These are phyloP conservation scores for Rhytidiadelphus loreus DNA, from an alignment of 225 moss, liverwort and hornwort genomes.

Conservation along the genomic window DNA sequence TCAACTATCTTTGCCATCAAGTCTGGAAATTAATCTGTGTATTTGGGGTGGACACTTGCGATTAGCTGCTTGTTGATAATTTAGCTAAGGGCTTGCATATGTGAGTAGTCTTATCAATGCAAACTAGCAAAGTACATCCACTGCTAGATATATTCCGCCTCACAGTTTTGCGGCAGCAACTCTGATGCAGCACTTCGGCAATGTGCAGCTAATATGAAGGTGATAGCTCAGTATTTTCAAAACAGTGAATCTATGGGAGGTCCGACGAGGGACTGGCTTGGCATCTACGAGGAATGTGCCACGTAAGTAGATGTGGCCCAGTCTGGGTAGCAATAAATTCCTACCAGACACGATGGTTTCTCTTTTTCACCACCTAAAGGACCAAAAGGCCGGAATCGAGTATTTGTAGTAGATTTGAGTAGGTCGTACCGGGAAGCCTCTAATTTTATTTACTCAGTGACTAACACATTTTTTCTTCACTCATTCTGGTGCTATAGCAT, in stretches of 20 bases:
- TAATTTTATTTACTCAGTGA: background rate
- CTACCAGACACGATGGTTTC: background rate
- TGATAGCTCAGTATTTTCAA: constrained; percentile 91
- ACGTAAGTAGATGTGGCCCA: constrained; percentile 44
- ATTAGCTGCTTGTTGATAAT: background rate
- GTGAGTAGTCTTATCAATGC: background rate
- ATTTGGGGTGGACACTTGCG: background rate
- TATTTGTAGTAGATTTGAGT: background rate
- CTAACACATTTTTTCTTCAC: background rate
- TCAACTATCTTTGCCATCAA: background rate
- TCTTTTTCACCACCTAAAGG: background rate
- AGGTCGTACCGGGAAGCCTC: background rate
- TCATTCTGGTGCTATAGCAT: background rate
- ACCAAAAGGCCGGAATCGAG: background rate
- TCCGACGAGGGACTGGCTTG: constrained; percentile 86
- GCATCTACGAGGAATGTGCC: constrained; percentile 85
- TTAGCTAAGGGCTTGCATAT: background rate
- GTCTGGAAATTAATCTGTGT: background rate
- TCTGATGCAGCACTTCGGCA: background rate
- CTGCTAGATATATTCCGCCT: background rate
- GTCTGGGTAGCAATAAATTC: background rate
- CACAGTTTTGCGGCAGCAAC: background rate
- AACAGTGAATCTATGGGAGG: constrained; percentile 88
- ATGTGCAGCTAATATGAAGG: constrained; percentile 77
- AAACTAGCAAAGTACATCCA: background rate